phyloP scores from a whole-genome alignment of 805 yeast species.

The Wickerhamomyces mucosus region DNA sequence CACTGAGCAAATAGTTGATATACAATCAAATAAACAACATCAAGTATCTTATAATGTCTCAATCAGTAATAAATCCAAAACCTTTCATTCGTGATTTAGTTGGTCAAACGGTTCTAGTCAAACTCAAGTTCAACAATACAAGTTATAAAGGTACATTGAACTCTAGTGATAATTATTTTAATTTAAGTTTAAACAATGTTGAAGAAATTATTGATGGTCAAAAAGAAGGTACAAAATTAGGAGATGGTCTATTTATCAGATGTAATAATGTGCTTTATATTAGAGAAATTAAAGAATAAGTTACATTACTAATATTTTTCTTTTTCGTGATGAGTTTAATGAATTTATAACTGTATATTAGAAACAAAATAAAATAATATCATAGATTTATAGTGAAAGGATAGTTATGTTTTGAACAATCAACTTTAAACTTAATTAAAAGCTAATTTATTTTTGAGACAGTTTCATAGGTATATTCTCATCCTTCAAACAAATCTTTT shows the following conservation, averaged over 20 bases:
- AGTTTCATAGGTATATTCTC: too few relatives aligned
- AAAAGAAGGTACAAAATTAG: constrained; percentile 33
- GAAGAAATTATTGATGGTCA: constrained; percentile 35
- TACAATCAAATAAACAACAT: not conserved
- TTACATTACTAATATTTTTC: too few relatives aligned
- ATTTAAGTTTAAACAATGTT: constrained; percentile 61
- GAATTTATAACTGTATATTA: too few relatives aligned
- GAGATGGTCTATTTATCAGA: constrained; percentile 65
- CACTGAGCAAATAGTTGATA: too few relatives aligned
- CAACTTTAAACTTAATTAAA: too few relatives aligned
- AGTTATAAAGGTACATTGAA: constrained; percentile 75
- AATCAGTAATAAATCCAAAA: constrained; percentile 72
- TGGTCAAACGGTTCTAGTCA: constrained; percentile 62
- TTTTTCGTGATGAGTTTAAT: too few relatives aligned
- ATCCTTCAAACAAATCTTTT: too few relatives aligned
- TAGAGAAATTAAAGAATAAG: constrained; percentile 12
- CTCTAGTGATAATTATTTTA: constrained; percentile 90
- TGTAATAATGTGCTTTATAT: constrained; percentile 77
- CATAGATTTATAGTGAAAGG: too few relatives aligned
- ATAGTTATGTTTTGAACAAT: too few relatives aligned
- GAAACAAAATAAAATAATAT: too few relatives aligned
- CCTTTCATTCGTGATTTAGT: constrained; percentile 77
- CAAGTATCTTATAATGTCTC: constrained; percentile 9
- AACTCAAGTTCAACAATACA: constrained; percentile 84
- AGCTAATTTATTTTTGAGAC: too few relatives aligned